Conservation (phyloP, 371 early-diverging fungal genomes). For the Apophysomyces ossiformis region DNA sequence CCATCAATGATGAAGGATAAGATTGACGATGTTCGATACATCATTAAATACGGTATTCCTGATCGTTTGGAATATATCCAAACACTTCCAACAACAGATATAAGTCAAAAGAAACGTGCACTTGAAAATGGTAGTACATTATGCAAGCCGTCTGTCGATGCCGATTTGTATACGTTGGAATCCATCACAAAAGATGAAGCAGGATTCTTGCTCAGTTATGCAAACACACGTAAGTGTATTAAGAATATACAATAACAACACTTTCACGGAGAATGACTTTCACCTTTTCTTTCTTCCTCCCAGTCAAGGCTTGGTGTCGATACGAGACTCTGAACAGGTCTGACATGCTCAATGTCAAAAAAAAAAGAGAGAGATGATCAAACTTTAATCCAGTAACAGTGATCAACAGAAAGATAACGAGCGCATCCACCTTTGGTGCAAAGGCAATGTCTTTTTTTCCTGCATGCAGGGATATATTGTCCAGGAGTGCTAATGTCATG, state of each 20-base stretch:
- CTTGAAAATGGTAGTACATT: neutral
- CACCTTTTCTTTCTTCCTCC: neutral
- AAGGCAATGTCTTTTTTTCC: neutral
- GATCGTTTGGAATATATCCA: slow-evolving; percentile 3
- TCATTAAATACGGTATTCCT: neutral
- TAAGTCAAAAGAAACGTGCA: neutral
- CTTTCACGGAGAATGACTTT: too few species aligned
- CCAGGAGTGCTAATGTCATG: neutral
- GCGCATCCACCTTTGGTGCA: neutral
- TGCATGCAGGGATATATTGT: slow-evolving; percentile 8
- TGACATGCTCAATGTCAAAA: neutral
- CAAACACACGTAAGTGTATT: neutral
- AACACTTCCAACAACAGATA: neutral
- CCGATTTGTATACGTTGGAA: neutral
- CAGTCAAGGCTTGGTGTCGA: slow-evolving; percentile 5
- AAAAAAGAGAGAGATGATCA: neutral
- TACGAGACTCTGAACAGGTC: neutral
- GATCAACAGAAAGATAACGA: neutral
- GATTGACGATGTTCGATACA: neutral
- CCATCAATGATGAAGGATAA: neutral
- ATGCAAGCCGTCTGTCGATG: neutral
- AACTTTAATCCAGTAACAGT: neutral
- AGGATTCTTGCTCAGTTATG: neutral
- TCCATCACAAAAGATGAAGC: neutral
- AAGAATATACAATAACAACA: neutral